These are phyloP conservation scores for Podospora comata DNA, from an alignment of 495 filamentous ascomycete species.

Conservation along the genomic window DNA sequence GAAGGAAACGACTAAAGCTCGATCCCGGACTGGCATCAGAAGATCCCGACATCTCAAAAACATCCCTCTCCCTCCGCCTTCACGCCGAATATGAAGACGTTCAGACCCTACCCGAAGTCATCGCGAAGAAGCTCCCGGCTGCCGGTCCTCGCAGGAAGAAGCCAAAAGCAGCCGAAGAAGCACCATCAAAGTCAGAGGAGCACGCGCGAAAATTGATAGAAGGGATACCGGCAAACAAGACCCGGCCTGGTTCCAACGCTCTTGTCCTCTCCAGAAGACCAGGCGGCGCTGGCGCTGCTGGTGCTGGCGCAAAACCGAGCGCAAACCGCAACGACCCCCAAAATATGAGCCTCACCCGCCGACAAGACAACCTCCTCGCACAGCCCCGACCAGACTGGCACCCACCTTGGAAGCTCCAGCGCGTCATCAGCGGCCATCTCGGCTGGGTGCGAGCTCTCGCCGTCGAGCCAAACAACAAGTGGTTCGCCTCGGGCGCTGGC, in stretches of 20 bases:
- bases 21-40: slow-evolving; percentile 34
- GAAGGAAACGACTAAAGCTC: slow-evolving; percentile 44
- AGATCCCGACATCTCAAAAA: slow-evolving; percentile 40
- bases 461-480: slow-evolving; percentile 93
- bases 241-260: slow-evolving; percentile 54
- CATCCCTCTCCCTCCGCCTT: slow-evolving; percentile 44
- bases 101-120: slow-evolving; percentile 72
- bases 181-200: slow-evolving; percentile 47
- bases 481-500: slow-evolving; percentile 94
- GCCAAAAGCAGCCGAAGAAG: slow-evolving; percentile 40
- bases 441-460: slow-evolving; percentile 93
- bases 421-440: slow-evolving; percentile 93
- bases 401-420: slow-evolving; percentile 96
- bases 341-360: slow-evolving; percentile 57
- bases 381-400: slow-evolving; percentile 91
- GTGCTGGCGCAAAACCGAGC: slow-evolving; percentile 11
- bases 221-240: slow-evolving; percentile 51
- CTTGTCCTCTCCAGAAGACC: slow-evolving; percentile 49
- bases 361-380: slow-evolving; percentile 58
- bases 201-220: slow-evolving; percentile 69
- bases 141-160: slow-evolving; percentile 46
- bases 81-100: slow-evolving; percentile 77
- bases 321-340: slow-evolving; percentile 29
- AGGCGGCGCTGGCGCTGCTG: slow-evolving; percentile 7
- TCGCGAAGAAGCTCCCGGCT: slow-evolving; percentile 77